Conservation (phyloP, 2,329 filamentous ascomycete species). For the Venturia effusa region DNA sequence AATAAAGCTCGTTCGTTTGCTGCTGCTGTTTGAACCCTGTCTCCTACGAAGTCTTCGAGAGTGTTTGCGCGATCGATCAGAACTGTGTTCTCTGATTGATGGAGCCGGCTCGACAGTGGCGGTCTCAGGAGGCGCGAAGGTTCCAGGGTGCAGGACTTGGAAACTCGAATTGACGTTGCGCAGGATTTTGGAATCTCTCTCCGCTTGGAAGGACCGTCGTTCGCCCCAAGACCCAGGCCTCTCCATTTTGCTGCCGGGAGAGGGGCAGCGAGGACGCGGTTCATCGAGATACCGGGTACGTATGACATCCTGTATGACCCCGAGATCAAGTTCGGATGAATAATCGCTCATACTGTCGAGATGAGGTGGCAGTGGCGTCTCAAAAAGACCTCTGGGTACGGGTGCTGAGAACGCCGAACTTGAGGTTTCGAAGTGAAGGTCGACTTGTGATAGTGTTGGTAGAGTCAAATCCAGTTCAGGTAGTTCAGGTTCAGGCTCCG, state of each 20-base stretch:
- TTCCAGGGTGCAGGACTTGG: conserved; percentile 28
- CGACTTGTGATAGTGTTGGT: neutral
- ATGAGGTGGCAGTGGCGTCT: neutral
- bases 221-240: conserved; percentile 13
- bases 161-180: conserved; percentile 33
- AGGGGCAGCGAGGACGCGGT: conserved; percentile 1
- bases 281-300: neutral
- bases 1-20: conserved; percentile 8
- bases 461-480: neutral
- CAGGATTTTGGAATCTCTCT: conserved; percentile 23
- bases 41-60: conserved; percentile 8
- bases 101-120: neutral
- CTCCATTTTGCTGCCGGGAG: neutral
- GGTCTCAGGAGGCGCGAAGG: neutral
- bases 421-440: neutral
- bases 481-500: neutral
- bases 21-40: neutral
- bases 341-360: neutral
- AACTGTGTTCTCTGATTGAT: neutral
- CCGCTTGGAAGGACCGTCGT: conserved; percentile 5
- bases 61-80: neutral
- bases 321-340: neutral
- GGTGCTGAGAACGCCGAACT: neutral
- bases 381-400: conserved; percentile 3
- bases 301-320: neutral